Base-by-base conservation (phyloP, 306 rosid genomes). In the Sicyos baderoa region DNA sequence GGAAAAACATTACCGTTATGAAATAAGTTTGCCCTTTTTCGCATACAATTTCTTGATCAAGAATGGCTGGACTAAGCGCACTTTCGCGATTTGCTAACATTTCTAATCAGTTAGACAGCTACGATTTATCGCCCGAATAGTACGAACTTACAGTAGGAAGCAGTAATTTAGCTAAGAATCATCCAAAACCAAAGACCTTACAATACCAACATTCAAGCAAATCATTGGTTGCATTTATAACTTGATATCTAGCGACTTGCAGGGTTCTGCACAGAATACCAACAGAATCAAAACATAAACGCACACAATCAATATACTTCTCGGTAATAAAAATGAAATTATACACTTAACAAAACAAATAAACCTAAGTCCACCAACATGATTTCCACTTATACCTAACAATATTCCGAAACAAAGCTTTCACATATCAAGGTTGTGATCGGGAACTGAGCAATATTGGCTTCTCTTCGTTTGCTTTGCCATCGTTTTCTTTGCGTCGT, bases 331-430 rank as follows among this genome's bases (percentile, higher is more conserved):
- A 76, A 83, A 80, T 72, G 76, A 64, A 80, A 76, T 81, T 79
- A 82, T 89, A 77, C 87, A 87, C 74, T 84, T 79, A 75, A 80
- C 83, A 40, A 71, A 79, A 84, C 79, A 86, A 82, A 76, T 76
- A 71, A 71, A 70, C 74, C 75, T 12, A 67, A 55, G 85, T 76
- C 77, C 72, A 78, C 66, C 35, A 32, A 53, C 62, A 54, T 9
- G 32, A 70, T 54, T 80, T 74, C 72, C 79, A 77, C 82, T 81
- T 71, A 68, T 61, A 63, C 61, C 78, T 77, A 71, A 76, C 37
- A 76, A 72, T 77, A 25, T 17, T 76, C 42, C 18, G 21, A 56
- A 16, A 70, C 42, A 19, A 40, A 48, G 61, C 74, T 68, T 58
- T 88, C 91, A 87, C 54, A 70, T 73, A 14, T 47, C 51, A 72